A percentile compares a stretch with the other conserved stretches of the same genome.
phyloP scores from a whole-genome alignment of 139 green algal species.

The Chlamydomonas sp. region DNA sequence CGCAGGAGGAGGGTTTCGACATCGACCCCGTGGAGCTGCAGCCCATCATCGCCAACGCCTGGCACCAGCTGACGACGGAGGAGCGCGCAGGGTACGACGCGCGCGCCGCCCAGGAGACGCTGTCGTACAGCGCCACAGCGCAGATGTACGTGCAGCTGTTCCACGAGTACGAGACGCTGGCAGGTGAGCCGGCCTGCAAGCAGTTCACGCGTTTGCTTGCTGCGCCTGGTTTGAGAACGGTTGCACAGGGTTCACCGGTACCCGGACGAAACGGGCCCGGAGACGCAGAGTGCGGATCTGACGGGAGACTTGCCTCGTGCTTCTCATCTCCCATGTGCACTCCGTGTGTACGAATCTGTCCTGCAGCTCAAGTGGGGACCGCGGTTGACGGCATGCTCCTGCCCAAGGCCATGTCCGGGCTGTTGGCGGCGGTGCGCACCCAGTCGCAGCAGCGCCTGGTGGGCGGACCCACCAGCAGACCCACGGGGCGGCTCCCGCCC shows the following conservation, averaged over 20 bases:
- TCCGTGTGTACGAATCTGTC: too few species aligned
- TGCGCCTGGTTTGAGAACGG: too few species aligned
- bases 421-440: slow-evolving; percentile 3
- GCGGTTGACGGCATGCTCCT: neutral
- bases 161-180: slow-evolving; percentile 26
- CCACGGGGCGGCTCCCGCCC: neutral
- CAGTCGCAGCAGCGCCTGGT: neutral
- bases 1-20: slow-evolving; percentile 32
- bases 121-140: neutral
- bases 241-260: too few species aligned
- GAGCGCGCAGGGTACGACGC: slow-evolving; percentile 37
- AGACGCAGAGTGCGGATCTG: too few species aligned
- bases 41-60: slow-evolving; percentile 39
- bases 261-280: too few species aligned
- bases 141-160: slow-evolving; percentile 25
- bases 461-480: too few species aligned
- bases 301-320: too few species aligned
- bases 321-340: too few species aligned
- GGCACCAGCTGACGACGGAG: slow-evolving; percentile 36
- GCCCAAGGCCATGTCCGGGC: slow-evolving; percentile 4
- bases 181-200: too few species aligned
- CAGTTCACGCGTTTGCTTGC: too few species aligned
- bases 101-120: neutral
- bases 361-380: neutral
- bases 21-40: slow-evolving; percentile 27